Evolutionary conservation across 1,139 yeast genomes (phyloP), one percentile per base, ranked within the genome.

Genomic region (Candida tropicalis): DNA sequence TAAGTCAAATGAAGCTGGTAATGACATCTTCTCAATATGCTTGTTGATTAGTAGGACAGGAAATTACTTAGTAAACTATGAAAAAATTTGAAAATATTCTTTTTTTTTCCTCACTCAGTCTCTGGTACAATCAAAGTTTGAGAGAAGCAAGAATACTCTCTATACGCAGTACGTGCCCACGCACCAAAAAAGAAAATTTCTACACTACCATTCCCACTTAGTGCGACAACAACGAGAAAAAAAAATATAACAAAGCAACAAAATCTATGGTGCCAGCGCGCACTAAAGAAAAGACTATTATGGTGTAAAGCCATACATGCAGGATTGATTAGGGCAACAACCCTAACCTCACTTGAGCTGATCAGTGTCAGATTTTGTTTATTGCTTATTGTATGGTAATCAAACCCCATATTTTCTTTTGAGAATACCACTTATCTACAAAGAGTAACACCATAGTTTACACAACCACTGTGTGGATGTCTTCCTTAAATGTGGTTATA

Each of bases 1-100:
- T 76, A 83, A 82, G 71, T 79, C 93, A 79, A 87, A 87, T 73
- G 91, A 82, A 79, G 88, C 89, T 77, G 88, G 89, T 76, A 81
- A 78, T 71, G 95, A 85, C 95, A 86, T 86, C 63, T 61, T 69
- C 32, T 34, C 39, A 36, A 26, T 36, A 36, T 36, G 39, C 35
- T 25, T 35, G 22, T 25, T 45, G 40, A 28, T 32, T 41, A 20
- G 41, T 39, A 18, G 39, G 20, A 10, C 20, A 29, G 35, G 24
- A 32, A 41, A 32, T 32, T 37, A 32, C 35, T 38, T 33, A 27
- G 36, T 31, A 39, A 33, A 37, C 34, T 23, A 28, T 33, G 37
- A 39, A 39, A 27, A 36, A 36, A 36, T 36, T 36, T 36, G 33
- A 36, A 36, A 36, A 27, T 36, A 18, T 36, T 29, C 31, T 36